Conservation (phyloP, 106 monocot species). For the Xerophyta viscosa region DNA sequence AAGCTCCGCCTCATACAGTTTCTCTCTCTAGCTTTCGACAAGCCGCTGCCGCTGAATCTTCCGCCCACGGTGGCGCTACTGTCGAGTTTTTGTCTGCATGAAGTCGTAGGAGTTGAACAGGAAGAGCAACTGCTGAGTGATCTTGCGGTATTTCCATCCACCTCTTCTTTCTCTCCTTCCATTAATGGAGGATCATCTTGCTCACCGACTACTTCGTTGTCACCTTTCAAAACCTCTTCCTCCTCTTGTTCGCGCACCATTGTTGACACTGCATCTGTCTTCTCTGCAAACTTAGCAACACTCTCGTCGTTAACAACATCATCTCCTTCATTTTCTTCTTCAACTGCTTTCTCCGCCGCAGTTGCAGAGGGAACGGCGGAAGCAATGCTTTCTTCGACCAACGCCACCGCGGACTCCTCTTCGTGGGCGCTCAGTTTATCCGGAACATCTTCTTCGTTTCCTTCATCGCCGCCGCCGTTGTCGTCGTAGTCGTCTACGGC, state of each 20-base stretch:
- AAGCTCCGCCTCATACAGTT: constrained; percentile 31
- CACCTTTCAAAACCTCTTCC: too few species aligned
- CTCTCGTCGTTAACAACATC: too few species aligned
- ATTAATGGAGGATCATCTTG: too few species aligned
- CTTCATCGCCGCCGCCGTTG: constrained; percentile 1
- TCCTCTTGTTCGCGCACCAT: neutral
- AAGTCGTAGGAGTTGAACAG: neutral
- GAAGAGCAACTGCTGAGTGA: constrained; percentile 37
- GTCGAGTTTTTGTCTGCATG: constrained; percentile 26
- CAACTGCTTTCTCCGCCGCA: neutral
- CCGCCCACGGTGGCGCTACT: constrained; percentile 17
- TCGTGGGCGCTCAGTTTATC: neutral
- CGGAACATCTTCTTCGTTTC: constrained; percentile 3
- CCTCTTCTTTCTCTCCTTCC: neutral
- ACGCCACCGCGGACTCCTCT: neutral
- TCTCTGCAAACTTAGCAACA: constrained; percentile 6
- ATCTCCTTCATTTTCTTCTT: constrained; percentile 6
- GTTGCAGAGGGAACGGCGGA: neutral
- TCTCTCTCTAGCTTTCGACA: constrained; percentile 20
- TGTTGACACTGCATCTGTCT: too few species aligned
- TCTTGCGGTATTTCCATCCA: constrained; percentile 7
- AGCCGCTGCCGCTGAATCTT: too few species aligned
- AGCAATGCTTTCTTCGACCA: neutral
- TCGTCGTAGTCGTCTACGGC: constrained; percentile 2
- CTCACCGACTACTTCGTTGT: too few species aligned